Evolutionary conservation across 192 early-diverging fungal species (phyloP).

Genomic region (Podila horticola): DNA sequence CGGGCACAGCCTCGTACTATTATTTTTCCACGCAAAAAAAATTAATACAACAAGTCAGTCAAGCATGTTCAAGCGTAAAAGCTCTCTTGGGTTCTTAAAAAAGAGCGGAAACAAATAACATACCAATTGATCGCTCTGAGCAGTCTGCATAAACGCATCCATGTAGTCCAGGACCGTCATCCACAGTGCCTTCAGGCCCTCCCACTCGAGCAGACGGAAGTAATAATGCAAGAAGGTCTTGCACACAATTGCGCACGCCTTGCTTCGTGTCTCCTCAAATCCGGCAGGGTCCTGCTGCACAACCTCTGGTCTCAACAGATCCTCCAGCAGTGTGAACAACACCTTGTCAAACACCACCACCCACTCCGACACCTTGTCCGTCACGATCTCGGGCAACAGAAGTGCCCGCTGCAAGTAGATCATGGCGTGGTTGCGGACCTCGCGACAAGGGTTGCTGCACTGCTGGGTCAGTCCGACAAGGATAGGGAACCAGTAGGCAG

Average conservation of each 20-base stretch:
- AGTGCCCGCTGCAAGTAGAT: conserved; percentile 84
- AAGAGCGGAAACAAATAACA: not conserved
- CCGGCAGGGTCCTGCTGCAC: conserved; percentile 69
- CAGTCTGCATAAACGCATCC: conserved; percentile 68
- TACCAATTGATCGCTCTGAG: conserved; percentile 70
- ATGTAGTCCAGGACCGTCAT: conserved; percentile 72
- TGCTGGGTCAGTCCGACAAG: conserved; percentile 78
- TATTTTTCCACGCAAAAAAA: not conserved
- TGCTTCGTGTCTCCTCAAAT: conserved; percentile 81
- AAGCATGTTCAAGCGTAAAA: too few species aligned
- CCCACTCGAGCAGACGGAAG: conserved; percentile 61
- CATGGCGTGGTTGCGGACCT: conserved; percentile 85
- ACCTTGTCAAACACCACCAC: conserved; percentile 84
- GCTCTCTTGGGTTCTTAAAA: too few species aligned
- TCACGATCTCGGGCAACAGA: conserved; percentile 66
- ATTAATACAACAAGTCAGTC: not conserved
- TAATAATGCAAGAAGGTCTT: conserved; percentile 84
- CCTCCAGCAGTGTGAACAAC: conserved; percentile 88
- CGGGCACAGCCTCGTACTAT: conserved; percentile 77
- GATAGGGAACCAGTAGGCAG: conserved; percentile 82
- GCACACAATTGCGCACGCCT: conserved; percentile 73
- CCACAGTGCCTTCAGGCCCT: conserved; percentile 72
- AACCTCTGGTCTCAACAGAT: conserved; percentile 81
- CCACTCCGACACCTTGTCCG: conserved; percentile 58
- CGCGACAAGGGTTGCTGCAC: conserved; percentile 78